phyloP scores from a whole-genome alignment of 2,329 filamentous ascomycete species.

The Fusarium proliferatum region DNA sequence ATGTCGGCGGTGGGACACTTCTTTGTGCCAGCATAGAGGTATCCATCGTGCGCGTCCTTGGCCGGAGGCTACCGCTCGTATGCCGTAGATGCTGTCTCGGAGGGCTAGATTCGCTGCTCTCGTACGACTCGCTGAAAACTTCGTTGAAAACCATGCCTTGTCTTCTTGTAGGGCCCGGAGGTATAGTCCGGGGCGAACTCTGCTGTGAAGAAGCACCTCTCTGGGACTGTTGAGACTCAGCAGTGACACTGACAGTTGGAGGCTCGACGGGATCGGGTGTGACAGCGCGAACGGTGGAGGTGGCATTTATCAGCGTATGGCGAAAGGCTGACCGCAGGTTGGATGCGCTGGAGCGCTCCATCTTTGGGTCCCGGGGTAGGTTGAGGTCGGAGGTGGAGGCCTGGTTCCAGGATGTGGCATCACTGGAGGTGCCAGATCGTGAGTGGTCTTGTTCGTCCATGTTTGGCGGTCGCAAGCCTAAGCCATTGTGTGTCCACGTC shows the following conservation, averaged over 20 bases:
- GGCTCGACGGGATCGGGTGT: slow-evolving; percentile 68
- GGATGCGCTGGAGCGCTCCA: slow-evolving; percentile 52
- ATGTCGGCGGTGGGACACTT: slow-evolving; percentile 50
- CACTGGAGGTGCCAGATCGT: slow-evolving; percentile 51
- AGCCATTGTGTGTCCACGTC: slow-evolving; percentile 56
- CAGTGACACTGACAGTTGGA: slow-evolving; percentile 38
- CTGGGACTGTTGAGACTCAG: slow-evolving; percentile 40
- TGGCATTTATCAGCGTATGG: slow-evolving; percentile 44
- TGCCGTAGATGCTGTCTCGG: slow-evolving; percentile 49
- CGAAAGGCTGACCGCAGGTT: slow-evolving; percentile 52
- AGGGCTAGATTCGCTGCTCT: slow-evolving; percentile 56
- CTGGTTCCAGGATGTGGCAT: slow-evolving; percentile 49
- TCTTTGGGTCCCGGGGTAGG: slow-evolving; percentile 44
- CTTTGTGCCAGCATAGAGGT: slow-evolving; percentile 62
- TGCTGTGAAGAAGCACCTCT: slow-evolving; percentile 47
- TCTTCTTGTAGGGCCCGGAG: slow-evolving; percentile 57
- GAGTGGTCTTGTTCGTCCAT: slow-evolving; percentile 58
- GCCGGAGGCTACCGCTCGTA: slow-evolving; percentile 55
- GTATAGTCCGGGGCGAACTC: slow-evolving; percentile 49
- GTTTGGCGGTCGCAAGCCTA: slow-evolving; percentile 58
- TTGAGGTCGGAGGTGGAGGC: slow-evolving; percentile 46
- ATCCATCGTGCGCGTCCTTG: slow-evolving; percentile 70
- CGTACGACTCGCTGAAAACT: slow-evolving; percentile 61
- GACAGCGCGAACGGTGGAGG: slow-evolving; percentile 69
- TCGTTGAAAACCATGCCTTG: slow-evolving; percentile 73